Conservation (phyloP, 306 rosid species). For the Malus sieversii region DNA sequence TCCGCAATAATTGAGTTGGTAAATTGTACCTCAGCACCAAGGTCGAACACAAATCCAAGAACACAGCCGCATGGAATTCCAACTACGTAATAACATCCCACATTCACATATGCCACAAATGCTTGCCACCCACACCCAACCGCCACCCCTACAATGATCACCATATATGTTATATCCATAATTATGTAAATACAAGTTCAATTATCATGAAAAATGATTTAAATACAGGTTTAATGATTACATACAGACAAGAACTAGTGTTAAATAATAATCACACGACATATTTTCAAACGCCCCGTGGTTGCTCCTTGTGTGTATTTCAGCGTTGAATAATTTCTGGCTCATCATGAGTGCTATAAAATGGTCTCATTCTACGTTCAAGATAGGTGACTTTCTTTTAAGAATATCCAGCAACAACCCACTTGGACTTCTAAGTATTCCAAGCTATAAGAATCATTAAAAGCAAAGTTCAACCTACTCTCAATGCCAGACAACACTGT, state of each 20-base stretch:
- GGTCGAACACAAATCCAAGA: slow-evolving; percentile 54
- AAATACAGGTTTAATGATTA: not conserved
- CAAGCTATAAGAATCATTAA: too few relatives aligned
- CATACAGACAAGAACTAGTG: not conserved
- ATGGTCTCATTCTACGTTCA: too few relatives aligned
- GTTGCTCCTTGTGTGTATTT: too few relatives aligned
- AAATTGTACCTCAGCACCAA: slow-evolving; percentile 52
- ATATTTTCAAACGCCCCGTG: too few relatives aligned
- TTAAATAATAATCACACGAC: too few relatives aligned
- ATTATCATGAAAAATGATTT: not conserved
- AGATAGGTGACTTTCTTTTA: too few relatives aligned
- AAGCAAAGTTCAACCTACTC: too few relatives aligned
- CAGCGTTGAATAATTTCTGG: too few relatives aligned
- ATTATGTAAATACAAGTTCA: not conserved
- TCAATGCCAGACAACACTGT: too few relatives aligned
- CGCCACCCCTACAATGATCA: slow-evolving; percentile 45
- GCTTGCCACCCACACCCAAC: slow-evolving; percentile 89
- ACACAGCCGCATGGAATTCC: slow-evolving; percentile 60
- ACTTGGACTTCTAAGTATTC: too few relatives aligned
- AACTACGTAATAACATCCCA: slow-evolving; percentile 53
- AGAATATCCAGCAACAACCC: too few relatives aligned
- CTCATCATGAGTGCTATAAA: too few relatives aligned
- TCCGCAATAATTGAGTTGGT: not conserved
- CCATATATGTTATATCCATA: not conserved
- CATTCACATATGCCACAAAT: slow-evolving; percentile 60